Percentiles rank a stretch among this genome's conserved stretches.
These are phyloP conservation scores for Sugiyamaella neomexicana DNA, from an alignment of 1,139 yeast genomes.

Conservation along the genomic window DNA sequence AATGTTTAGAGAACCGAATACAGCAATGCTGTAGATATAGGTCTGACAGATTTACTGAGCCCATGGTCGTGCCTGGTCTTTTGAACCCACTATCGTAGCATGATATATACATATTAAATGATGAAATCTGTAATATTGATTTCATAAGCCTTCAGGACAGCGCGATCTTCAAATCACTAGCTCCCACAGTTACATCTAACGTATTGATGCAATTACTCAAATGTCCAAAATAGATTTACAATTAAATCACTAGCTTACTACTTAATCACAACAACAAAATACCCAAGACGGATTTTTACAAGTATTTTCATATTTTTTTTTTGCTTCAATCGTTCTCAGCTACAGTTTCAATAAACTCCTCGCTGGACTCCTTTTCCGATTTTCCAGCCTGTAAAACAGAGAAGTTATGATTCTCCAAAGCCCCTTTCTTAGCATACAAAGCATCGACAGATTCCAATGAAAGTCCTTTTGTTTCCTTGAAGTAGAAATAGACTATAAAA, in stretches of 20 bases:
- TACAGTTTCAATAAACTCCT: slow-evolving; percentile 7
- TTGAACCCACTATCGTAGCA: too few relatives aligned
- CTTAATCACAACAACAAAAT: not conserved
- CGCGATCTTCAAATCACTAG: too few relatives aligned
- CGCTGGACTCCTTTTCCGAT: slow-evolving; percentile 1
- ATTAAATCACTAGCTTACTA: not conserved
- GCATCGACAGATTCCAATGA: slow-evolving; percentile 51
- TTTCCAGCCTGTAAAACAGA: slow-evolving; percentile 13
- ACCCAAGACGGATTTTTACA: not conserved
- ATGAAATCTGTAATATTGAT: too few relatives aligned
- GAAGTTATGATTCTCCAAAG: slow-evolving; percentile 20
- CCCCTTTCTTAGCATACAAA: slow-evolving; percentile 23
- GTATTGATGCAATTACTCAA: too few relatives aligned
- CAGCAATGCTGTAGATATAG: too few relatives aligned
- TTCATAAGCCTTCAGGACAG: too few relatives aligned
- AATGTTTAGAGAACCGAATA: too few relatives aligned
- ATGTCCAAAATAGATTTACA: not conserved
- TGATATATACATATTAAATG: too few relatives aligned
- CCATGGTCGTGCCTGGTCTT: too few relatives aligned
- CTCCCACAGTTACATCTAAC: too few relatives aligned
- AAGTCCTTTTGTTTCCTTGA: slow-evolving; percentile 45
- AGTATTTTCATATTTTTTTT: too few relatives aligned
- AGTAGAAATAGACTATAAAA: slow-evolving; percentile 52
- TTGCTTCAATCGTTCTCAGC: not conserved
- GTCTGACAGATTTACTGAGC: too few relatives aligned